Evolutionary conservation across 768 basidiomycete genomes (phyloP), one percentile per base, ranked within the genome.

Genomic region (Suillus discolor): DNA sequence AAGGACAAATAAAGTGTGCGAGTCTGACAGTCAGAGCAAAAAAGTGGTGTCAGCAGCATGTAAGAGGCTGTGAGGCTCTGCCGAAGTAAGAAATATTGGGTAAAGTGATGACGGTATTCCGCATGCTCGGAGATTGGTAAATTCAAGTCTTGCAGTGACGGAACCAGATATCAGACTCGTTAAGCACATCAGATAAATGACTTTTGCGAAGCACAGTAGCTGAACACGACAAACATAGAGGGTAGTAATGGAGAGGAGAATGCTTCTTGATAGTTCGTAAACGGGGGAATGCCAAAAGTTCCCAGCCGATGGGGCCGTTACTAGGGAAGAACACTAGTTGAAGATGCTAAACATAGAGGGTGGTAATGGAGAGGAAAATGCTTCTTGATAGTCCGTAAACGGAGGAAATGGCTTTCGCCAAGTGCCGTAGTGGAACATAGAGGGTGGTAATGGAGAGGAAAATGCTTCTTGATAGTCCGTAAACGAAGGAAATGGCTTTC

Each of bases 131-230:
- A 20, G 6, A 47, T 47, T 45, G 44, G 44, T 20, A 86, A 6
- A 93, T 89, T 75, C 98, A 97, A 77, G 91, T 90, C 75, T 99
- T 96, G 63, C 96, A 90, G 66, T 96, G 85, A 41, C 96, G 88
- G 84, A 99, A 99, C 78, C 97, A 99, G 53, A 98, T 92, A 68
- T 97, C 98, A 0, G 97, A 96, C 71, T 97, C 95, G 63, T 93
- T 94, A 69, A 34, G 34, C 6, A 34, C 3, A 6, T 34, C 34
- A 93, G 88, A 75, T 95, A 97, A 57, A 97, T 79, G 1, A 79
- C 80, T 66, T 88, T 86, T 3, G 93, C 92, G 60, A 91, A 83
- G 28, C 88, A 86, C n/a, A 88, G 70, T n/a, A n/a, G n/a, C n/a
- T n/a, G n/a, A n/a, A n/a, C n/a, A n/a, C n/a, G n/a, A n/a, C n/a